Conservation (phyloP, 768 basidiomycete species). For the Leucocoprinus sp. region DNA sequence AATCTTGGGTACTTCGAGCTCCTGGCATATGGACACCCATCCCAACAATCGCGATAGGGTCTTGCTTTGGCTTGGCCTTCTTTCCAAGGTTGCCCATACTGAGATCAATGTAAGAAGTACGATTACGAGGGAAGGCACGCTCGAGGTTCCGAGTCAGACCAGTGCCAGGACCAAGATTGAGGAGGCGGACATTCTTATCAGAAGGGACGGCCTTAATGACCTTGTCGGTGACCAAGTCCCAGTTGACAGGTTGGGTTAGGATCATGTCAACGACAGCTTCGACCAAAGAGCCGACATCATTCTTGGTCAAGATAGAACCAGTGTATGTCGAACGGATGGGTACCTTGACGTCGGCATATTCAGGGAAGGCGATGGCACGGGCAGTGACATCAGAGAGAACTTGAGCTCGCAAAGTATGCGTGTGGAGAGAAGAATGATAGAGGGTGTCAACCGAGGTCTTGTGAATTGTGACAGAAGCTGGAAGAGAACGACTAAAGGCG, state of each 20-base stretch:
- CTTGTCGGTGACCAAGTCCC: conserved; percentile 31
- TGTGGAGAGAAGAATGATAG: conserved; percentile 35
- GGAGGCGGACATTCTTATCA: conserved; percentile 19
- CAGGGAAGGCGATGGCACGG: conserved; percentile 38
- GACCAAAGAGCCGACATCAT: conserved; percentile 25
- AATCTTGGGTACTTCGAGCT: conserved; percentile 33
- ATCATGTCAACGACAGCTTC: conserved; percentile 36
- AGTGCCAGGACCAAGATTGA: conserved; percentile 42
- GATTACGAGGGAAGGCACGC: conserved; percentile 21
- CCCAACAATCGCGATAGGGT: conserved; percentile 63
- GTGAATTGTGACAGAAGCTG: conserved; percentile 27
- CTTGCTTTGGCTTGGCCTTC: conserved; percentile 13
- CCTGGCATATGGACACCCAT: conserved; percentile 60
- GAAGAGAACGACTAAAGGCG: conserved; percentile 30
- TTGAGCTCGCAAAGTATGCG: conserved; percentile 22
- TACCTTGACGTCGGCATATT: conserved; percentile 30
- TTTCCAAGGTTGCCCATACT: conserved; percentile 8
- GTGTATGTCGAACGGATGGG: conserved; percentile 36
- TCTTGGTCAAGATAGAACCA: conserved; percentile 24
- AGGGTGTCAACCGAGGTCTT: conserved; percentile 37
- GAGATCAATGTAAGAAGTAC: conserved; percentile 17
- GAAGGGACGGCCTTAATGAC: conserved; percentile 18
- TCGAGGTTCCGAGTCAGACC: conserved; percentile 31
- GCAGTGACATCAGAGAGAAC: conserved; percentile 32
- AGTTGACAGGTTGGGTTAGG: conserved; percentile 39